Conservation (phyloP, 345 rosid genomes). For the Lumnitzera littorea region DNA sequence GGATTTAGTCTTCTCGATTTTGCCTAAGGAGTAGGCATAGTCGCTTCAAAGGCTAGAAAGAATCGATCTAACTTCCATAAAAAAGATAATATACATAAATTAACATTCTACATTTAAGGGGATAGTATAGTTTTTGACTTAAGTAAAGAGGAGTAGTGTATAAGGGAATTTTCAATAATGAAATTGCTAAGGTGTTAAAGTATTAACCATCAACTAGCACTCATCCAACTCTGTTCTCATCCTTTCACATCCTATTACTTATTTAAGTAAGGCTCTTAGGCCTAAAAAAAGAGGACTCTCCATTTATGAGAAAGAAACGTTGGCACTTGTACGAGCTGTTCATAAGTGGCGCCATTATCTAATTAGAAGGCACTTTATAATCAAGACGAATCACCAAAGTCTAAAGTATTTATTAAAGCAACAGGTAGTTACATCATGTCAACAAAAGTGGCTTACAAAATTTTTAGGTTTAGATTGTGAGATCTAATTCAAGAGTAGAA, state of each 20-base stretch:
- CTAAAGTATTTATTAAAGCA: background rate
- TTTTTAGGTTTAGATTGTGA: constrained; percentile 1
- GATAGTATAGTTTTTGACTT: too few species aligned
- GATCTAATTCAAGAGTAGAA: background rate
- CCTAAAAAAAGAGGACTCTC: background rate
- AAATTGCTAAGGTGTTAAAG: too few species aligned
- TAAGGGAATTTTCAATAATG: too few species aligned
- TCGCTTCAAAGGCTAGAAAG: too few species aligned
- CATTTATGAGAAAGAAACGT: constrained; percentile 2
- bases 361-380: background rate
- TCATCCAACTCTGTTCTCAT: too few species aligned
- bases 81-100: too few species aligned
- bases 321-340: constrained; percentile 1
- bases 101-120: too few species aligned
- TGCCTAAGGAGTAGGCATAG: too few species aligned
- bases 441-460: constrained; percentile 7
- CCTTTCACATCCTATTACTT: constrained; percentile 1
- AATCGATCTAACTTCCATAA: too few species aligned
- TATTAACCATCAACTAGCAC: too few species aligned
- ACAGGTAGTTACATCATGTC: background rate
- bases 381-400: constrained; percentile 4
- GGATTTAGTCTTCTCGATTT: too few species aligned
- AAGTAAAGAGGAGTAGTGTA: too few species aligned
- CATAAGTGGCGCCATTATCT: constrained; percentile 4
- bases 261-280: background rate